Percentiles rank a stretch among this genome's conserved stretches.
Conservation (phyloP, 257 asterid genomes). For the Solanum infundibuliforme region DNA sequence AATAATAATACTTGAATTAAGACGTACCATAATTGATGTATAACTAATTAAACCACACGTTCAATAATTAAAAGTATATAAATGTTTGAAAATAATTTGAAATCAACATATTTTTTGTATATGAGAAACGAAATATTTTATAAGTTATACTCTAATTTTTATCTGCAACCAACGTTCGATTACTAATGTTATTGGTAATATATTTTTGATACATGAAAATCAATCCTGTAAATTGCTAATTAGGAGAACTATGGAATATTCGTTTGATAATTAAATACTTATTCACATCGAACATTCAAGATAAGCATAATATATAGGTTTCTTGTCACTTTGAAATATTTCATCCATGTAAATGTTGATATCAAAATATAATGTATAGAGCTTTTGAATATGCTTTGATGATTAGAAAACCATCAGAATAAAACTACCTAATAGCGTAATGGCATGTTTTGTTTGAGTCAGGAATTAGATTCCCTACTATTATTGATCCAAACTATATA, state of each 20-base stretch:
- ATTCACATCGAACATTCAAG: neutral
- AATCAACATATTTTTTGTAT: neutral
- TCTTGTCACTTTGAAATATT: neutral
- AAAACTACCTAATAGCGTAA: neutral
- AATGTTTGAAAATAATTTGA: neutral
- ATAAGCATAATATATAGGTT: neutral
- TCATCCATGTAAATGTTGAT: neutral
- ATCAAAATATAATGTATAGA: neutral
- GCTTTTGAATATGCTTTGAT: neutral
- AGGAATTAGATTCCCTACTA: neutral
- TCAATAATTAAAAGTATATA: neutral
- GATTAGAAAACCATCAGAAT: neutral
- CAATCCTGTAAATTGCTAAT: no score
- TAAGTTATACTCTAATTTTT: neutral
- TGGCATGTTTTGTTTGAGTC: neutral
- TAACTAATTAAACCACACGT: neutral
- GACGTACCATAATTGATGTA: neutral
- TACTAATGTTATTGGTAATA: neutral
- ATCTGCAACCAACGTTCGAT: neutral
- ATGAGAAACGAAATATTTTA: neutral
- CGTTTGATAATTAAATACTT: no score
- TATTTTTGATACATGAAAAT: no score
- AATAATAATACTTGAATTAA: neutral
- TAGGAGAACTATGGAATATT: no score
- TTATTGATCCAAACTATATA: neutral